A percentile compares a stretch with the other conserved stretches of the same genome.
These are phyloP conservation scores for Colletotrichum filicis DNA, from an alignment of 2,329 filamentous ascomycete species.

Conservation along the genomic window DNA sequence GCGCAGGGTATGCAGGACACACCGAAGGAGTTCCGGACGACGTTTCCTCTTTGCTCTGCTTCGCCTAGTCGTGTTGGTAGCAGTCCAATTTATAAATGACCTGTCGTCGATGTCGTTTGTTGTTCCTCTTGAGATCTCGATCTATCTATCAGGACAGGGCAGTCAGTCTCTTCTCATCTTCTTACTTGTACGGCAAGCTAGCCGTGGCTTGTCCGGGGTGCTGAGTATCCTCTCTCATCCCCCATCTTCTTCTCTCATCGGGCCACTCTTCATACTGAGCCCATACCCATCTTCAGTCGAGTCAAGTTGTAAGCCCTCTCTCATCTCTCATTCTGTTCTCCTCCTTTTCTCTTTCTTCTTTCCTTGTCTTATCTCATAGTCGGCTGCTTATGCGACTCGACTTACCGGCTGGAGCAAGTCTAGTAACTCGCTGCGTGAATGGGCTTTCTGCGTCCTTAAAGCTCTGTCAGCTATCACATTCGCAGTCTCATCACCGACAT, in stretches of 20 bases:
- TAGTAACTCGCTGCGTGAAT: neutral
- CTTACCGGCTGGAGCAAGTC: constrained; percentile 21
- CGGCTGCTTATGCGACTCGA: constrained; percentile 13
- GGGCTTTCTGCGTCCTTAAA: neutral
- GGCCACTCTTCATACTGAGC: constrained; percentile 9
- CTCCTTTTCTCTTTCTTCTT: neutral
- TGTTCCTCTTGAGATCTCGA: constrained; percentile 24
- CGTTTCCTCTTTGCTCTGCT: constrained; percentile 5
- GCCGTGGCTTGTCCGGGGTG: constrained; percentile 12
- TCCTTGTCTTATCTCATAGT: constrained; percentile 25
- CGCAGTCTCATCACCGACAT: neutral
- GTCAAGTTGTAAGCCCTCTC: neutral
- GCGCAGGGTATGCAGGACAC: constrained; percentile 17
- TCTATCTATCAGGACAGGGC: constrained; percentile 22
- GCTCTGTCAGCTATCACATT: constrained; percentile 32
- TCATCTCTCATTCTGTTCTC: neutral
- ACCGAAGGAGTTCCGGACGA: constrained; percentile 12
- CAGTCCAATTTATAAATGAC: constrained; percentile 18
- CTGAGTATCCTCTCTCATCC: neutral
- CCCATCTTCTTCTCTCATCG: constrained; percentile 4
- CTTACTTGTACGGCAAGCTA: constrained; percentile 16
- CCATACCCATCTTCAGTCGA: neutral
- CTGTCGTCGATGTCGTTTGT: constrained; percentile 14
- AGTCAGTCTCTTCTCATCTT: constrained; percentile 19
- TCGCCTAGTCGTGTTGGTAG: neutral